Conservation (phyloP, 2,329 filamentous ascomycete genomes). For the Alternaria tenuissima region DNA sequence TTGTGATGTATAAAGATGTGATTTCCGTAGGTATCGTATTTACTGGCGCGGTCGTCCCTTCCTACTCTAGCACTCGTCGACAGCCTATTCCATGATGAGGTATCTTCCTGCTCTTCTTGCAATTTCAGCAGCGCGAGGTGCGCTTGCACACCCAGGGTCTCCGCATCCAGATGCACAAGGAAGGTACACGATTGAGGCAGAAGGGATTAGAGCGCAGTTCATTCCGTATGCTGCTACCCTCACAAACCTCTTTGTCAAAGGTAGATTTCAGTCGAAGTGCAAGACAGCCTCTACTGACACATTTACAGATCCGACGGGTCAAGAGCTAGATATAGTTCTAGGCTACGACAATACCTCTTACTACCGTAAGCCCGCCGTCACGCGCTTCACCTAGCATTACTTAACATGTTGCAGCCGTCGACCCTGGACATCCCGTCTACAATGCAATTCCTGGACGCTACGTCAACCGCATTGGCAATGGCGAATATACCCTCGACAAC, state of each 20-base stretch:
- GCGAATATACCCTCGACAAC: slow-evolving; percentile 39
- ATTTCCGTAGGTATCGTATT: slow-evolving; percentile 1
- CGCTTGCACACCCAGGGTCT: slow-evolving; percentile 16
- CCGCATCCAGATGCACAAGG: slow-evolving; percentile 37
- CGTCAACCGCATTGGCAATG: slow-evolving; percentile 48
- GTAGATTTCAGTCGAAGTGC: slow-evolving; percentile 12
- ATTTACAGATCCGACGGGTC: slow-evolving; percentile 37
- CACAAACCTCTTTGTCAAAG: slow-evolving; percentile 47
- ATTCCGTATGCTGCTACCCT: slow-evolving; percentile 46
- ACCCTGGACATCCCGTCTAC: slow-evolving; percentile 47
- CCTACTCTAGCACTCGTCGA: slow-evolving; percentile 5
- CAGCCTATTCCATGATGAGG: slow-evolving; percentile 27
- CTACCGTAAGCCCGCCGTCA: slow-evolving; percentile 38
- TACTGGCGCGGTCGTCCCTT: slow-evolving; percentile 12
- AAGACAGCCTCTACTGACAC: slow-evolving; percentile 13
- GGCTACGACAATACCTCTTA: slow-evolving; percentile 47
- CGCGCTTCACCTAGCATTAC: background rate
- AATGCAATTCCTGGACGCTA: slow-evolving; percentile 47
- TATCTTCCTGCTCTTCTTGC: slow-evolving; percentile 28
- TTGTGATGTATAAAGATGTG: slow-evolving; percentile 19
- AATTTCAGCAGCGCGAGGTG: slow-evolving; percentile 23
- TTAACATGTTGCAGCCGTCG: slow-evolving; percentile 37
- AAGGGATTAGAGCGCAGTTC: slow-evolving; percentile 46
- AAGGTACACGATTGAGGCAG: slow-evolving; percentile 41
- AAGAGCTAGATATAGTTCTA: slow-evolving; percentile 43